A percentile compares a stretch with the other conserved stretches of the same genome.
Conservation (phyloP, 352 stramenopile genomes). For the Pythium diclinum region DNA sequence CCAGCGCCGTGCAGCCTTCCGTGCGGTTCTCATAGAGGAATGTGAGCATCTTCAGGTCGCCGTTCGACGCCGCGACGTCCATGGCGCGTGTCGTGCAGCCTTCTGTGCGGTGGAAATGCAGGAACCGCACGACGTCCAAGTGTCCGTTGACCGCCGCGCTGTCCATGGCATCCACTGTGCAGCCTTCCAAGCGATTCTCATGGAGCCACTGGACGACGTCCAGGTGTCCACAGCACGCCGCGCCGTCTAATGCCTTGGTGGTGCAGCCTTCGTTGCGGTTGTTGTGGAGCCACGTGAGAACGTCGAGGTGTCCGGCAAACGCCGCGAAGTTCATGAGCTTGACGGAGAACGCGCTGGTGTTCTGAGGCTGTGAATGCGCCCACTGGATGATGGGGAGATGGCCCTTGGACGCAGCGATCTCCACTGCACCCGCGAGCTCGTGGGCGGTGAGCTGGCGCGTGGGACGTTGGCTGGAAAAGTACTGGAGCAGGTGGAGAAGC, state of each 20-base stretch:
- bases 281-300: constrained; percentile 31
- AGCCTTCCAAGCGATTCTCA: constrained; percentile 15
- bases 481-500: constrained; percentile 10
- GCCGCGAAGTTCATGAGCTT: constrained; percentile 41
- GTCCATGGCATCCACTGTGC: constrained; percentile 23
- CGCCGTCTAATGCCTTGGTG: constrained; percentile 15
- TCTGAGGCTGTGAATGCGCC: constrained; percentile 4
- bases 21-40: constrained; percentile 20
- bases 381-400: constrained; percentile 17
- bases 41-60: background rate
- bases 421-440: constrained; percentile 12
- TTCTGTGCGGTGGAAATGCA: constrained; percentile 13
- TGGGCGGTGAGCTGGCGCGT: constrained; percentile 3
- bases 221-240: constrained; percentile 17
- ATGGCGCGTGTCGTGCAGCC: constrained; percentile 19
- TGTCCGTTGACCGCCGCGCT: constrained; percentile 12
- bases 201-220: constrained; percentile 21
- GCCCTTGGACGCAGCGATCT: constrained; percentile 15
- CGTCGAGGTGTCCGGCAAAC: constrained; percentile 29
- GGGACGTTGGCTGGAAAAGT: background rate
- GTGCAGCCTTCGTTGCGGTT: constrained; percentile 19
- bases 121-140: constrained; percentile 12
- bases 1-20: constrained; percentile 23
- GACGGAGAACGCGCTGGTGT: constrained; percentile 9
- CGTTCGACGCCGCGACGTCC: constrained; percentile 11